Conservation (phyloP, 2,329 filamentous ascomycete genomes). For the Alternaria longipes region DNA sequence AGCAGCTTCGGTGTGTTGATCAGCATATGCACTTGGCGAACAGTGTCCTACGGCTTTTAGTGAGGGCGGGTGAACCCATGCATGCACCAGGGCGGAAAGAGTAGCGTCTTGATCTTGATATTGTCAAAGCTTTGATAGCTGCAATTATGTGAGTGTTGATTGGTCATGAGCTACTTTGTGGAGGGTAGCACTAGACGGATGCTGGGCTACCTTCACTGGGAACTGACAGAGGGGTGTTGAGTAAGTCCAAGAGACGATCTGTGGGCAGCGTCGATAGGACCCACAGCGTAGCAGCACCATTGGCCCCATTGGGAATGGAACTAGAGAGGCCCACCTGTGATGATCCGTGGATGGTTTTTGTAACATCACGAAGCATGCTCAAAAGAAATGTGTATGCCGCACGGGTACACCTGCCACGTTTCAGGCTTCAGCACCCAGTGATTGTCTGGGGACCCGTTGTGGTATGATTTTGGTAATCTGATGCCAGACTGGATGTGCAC, state of each 20-base stretch:
- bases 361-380: constrained; percentile 5
- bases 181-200: constrained; percentile 14
- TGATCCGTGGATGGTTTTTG: constrained; percentile 1
- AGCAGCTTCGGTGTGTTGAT: constrained; percentile 26
- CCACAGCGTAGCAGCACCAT: constrained; percentile 4
- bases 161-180: constrained; percentile 28
- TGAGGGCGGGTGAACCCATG: constrained; percentile 15
- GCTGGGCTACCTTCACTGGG: constrained; percentile 7
- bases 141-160: constrained; percentile 18
- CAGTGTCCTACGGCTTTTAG: constrained; percentile 8
- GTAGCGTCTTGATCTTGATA: constrained; percentile 15
- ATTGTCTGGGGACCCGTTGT: background rate
- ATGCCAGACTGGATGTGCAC: background rate
- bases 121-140: constrained; percentile 15
- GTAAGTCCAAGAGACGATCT: constrained; percentile 13
- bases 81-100: constrained; percentile 8
- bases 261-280: constrained; percentile 9
- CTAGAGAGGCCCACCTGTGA: constrained; percentile 3
- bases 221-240: constrained; percentile 23
- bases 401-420: background rate
- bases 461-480: background rate
- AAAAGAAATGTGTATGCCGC: constrained; percentile 5
- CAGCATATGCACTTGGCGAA: constrained; percentile 27
- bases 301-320: background rate
- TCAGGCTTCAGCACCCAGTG: background rate